Conservation (phyloP, 164 flowering plant species). For the Stephania japonica region DNA sequence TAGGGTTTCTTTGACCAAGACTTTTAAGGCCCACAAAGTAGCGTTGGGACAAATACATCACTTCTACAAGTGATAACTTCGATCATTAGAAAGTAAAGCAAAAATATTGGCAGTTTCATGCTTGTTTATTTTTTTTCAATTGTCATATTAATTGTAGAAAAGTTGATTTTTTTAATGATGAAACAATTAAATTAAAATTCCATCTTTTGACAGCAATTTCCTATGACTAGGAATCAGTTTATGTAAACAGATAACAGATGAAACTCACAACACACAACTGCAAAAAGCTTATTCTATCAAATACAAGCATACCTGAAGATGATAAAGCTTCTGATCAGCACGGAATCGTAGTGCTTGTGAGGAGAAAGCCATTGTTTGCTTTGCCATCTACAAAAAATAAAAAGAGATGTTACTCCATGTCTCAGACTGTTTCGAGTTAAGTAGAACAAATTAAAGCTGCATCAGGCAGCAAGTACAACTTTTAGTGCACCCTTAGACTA, state of each 20-base stretch:
- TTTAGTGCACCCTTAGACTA: not conserved
- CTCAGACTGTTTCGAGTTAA: not conserved
- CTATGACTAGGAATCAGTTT: not conserved
- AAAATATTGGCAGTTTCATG: too few species aligned
- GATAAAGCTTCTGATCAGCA: constrained; percentile 91
- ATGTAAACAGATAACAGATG: not conserved
- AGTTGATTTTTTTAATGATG: not conserved
- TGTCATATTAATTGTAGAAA: too few species aligned
- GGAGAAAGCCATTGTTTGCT: constrained; percentile 94
- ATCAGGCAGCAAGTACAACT: not conserved
- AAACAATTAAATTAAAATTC: not conserved
- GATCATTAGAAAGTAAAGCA: too few species aligned
- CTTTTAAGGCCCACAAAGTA: too few species aligned
- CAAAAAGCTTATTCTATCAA: not conserved
- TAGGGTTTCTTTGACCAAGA: too few species aligned
- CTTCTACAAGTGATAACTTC: too few species aligned
- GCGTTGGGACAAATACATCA: too few species aligned
- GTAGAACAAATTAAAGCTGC: not conserved
- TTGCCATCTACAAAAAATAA: constrained; percentile 66
- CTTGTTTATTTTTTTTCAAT: too few species aligned
- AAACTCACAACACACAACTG: not conserved
- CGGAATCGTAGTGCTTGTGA: constrained; percentile 67
- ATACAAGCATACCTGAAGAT: constrained; percentile 65
- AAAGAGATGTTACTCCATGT: not conserved
- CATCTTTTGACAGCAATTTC: not conserved